Evolutionary conservation across 306 rosid species (phyloP).

Genomic region (Fagus crenata): DNA sequence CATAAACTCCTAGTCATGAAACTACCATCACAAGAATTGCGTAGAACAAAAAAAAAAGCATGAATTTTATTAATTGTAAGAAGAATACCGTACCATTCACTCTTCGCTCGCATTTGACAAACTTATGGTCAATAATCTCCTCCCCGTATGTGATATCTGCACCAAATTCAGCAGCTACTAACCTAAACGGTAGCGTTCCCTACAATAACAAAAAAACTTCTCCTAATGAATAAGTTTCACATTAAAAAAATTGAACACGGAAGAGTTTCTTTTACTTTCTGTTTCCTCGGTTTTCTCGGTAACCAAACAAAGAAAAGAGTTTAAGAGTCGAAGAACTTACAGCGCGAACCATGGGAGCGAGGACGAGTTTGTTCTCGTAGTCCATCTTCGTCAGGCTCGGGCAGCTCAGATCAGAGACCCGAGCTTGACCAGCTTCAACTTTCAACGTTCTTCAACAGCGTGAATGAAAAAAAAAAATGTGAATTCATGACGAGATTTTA

Average conservation of each 20-base stretch:
- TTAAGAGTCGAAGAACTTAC: conserved; percentile 47
- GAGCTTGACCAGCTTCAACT: conserved; percentile 25
- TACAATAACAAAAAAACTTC: conserved; percentile 28
- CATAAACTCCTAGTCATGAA: too few species aligned
- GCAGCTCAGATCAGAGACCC: neutral
- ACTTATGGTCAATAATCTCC: conserved; percentile 80
- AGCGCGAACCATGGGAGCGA: conserved; percentile 97
- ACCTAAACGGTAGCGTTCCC: conserved; percentile 87
- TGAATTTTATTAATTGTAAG: neutral
- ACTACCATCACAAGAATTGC: too few species aligned
- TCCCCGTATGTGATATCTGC: conserved; percentile 83
- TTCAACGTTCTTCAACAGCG: neutral
- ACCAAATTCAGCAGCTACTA: conserved; percentile 81
- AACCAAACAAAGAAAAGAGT: conserved; percentile 7
- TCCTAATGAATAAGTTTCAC: neutral
- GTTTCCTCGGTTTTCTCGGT: neutral
- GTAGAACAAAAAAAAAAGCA: neutral
- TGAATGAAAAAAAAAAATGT: neutral
- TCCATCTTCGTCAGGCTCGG: conserved; percentile 52
- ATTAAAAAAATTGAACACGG: neutral
- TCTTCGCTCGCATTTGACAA: conserved; percentile 81
- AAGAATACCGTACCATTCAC: conserved; percentile 57
- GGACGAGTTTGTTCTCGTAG: conserved; percentile 69
- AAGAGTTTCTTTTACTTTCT: neutral
- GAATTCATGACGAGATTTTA: neutral